Conservation (phyloP, 495 filamentous ascomycete genomes). For the Lasiosphaeris hirsuta region DNA sequence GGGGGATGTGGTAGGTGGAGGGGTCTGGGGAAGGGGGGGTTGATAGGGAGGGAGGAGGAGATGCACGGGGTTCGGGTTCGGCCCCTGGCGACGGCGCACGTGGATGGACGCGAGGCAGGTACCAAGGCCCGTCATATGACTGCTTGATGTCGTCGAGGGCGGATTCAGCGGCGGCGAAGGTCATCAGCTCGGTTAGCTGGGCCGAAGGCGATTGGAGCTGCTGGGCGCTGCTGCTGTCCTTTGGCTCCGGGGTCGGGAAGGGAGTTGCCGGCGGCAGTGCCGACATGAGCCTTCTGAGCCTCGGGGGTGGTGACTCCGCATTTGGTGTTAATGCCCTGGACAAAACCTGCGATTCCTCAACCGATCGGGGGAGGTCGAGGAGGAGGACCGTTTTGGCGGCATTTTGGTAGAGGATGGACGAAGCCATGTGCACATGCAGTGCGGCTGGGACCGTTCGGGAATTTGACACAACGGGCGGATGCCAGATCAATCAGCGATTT, state of each 20-base stretch:
- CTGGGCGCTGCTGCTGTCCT: constrained; percentile 12
- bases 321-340: constrained; percentile 19
- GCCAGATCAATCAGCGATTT: neutral
- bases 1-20: constrained; percentile 25
- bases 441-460: no score
- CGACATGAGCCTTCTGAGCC: constrained; percentile 34
- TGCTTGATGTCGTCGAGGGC: constrained; percentile 37
- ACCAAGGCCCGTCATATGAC: constrained; percentile 43
- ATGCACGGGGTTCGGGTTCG: neutral
- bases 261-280: constrained; percentile 33
- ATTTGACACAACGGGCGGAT: neutral
- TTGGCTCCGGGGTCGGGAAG: constrained; percentile 46
- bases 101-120: constrained; percentile 34
- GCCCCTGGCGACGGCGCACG: neutral
- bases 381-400: constrained; percentile 32
- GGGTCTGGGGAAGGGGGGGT: neutral
- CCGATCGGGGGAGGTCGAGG: constrained; percentile 44
- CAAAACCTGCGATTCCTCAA: constrained; percentile 45
- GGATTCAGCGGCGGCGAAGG: constrained; percentile 35
- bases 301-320: constrained; percentile 6
- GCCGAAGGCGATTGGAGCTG: constrained; percentile 23
- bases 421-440: constrained; percentile 9
- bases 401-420: constrained; percentile 42
- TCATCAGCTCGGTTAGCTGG: constrained; percentile 46
- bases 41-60: neutral